Percentiles rank a stretch among this genome's conserved stretches.
These are phyloP conservation scores for Aspergillus bertholletiae DNA, from an alignment of 495 filamentous ascomycete genomes.

Conservation along the genomic window DNA sequence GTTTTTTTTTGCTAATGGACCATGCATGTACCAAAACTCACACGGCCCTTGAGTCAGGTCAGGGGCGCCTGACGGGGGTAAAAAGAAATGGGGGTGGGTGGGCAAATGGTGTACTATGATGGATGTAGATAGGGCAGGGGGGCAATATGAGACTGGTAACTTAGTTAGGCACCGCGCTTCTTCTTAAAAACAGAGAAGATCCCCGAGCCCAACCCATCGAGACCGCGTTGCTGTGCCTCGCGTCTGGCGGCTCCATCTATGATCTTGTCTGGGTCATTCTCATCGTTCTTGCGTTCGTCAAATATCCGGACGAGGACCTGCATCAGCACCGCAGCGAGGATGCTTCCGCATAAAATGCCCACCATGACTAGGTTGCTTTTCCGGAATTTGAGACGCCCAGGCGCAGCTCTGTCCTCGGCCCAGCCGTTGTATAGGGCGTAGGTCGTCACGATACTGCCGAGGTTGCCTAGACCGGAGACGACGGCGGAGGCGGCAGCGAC, in stretches of 20 bases:
- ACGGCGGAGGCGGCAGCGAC: slow-evolving; percentile 85
- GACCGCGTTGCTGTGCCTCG: slow-evolving; percentile 64
- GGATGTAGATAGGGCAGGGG: too few relatives aligned
- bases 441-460: slow-evolving; percentile 81
- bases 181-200: slow-evolving; percentile 9
- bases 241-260: slow-evolving; percentile 69
- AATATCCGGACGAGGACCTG: slow-evolving; percentile 59
- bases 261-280: slow-evolving; percentile 47
- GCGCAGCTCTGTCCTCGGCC: slow-evolving; percentile 62
- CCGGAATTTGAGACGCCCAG: slow-evolving; percentile 68
- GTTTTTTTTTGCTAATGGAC: too few relatives aligned
- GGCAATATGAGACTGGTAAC: not conserved
- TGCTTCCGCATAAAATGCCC: slow-evolving; percentile 75
- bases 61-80: too few relatives aligned
- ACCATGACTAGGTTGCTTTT: slow-evolving; percentile 87
- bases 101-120: too few relatives aligned
- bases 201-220: slow-evolving; percentile 49
- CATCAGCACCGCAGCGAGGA: slow-evolving; percentile 65
- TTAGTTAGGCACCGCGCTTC: not conserved
- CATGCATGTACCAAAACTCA: too few relatives aligned
- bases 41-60: too few relatives aligned
- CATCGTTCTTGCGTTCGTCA: slow-evolving; percentile 51
- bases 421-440: slow-evolving; percentile 88
- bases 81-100: too few relatives aligned
- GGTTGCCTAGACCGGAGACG: slow-evolving; percentile 81